Percentiles rank a stretch among this genome's conserved stretches.
These are phyloP conservation scores for Plectosphaerella plurivora DNA, from an alignment of 2,329 filamentous ascomycete species.

Conservation along the genomic window DNA sequence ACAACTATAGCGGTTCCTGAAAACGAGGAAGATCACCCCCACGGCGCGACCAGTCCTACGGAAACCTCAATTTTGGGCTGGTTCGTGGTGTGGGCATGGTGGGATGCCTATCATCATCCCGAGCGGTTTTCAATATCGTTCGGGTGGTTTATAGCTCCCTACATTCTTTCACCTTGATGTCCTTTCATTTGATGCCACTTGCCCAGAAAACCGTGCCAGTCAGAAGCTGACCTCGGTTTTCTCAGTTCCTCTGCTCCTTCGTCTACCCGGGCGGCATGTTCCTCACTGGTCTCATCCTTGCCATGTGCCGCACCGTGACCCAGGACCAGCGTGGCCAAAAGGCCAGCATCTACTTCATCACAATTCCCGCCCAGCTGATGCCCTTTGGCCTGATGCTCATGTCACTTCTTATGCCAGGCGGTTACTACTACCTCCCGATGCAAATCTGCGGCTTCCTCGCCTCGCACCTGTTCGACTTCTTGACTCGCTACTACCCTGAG, in stretches of 20 bases:
- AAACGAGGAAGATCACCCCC: slow-evolving; percentile 78
- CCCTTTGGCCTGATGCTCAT: slow-evolving; percentile 76
- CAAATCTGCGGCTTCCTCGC: slow-evolving; percentile 78
- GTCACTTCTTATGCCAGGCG: slow-evolving; percentile 62
- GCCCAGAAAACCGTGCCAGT: slow-evolving; percentile 7
- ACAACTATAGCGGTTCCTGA: slow-evolving; percentile 81
- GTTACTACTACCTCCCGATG: slow-evolving; percentile 50
- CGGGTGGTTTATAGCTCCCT: slow-evolving; percentile 58
- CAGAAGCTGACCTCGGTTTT: background rate
- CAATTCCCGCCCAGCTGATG: slow-evolving; percentile 74
- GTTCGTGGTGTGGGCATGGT: slow-evolving; percentile 68
- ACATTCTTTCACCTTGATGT: slow-evolving; percentile 38
- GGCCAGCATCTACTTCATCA: slow-evolving; percentile 76
- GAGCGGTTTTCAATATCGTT: slow-evolving; percentile 53
- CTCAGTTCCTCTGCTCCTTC: slow-evolving; percentile 46
- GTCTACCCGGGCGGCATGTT: slow-evolving; percentile 49
- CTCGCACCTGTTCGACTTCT: slow-evolving; percentile 86
- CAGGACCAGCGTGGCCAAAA: slow-evolving; percentile 79
- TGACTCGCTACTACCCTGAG: slow-evolving; percentile 81
- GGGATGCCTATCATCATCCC: slow-evolving; percentile 70
- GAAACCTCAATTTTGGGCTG: slow-evolving; percentile 51
- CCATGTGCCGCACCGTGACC: slow-evolving; percentile 76
- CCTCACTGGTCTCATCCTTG: slow-evolving; percentile 65
- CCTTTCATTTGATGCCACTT: slow-evolving; percentile 12
- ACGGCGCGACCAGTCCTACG: slow-evolving; percentile 58